These are phyloP conservation scores for Sphagnum contortum DNA, from an alignment of 225 moss, liverwort and hornwort species.

Conservation along the genomic window DNA sequence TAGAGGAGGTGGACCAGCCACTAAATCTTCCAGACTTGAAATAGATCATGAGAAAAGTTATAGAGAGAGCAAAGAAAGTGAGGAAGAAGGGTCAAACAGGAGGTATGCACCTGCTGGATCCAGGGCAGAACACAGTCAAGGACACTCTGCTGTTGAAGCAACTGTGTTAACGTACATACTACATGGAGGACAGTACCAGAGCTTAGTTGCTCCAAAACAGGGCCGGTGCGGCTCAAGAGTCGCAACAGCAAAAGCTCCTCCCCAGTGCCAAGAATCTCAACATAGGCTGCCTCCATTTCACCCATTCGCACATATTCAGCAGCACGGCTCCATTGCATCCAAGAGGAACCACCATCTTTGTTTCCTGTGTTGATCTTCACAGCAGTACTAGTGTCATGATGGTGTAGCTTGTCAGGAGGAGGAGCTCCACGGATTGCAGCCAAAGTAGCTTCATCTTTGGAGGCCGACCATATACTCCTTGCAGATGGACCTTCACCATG, in stretches of 20 bases:
- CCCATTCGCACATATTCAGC: constrained; percentile 63
- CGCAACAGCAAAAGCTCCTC: constrained; percentile 73
- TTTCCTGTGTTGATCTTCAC: constrained; percentile 8
- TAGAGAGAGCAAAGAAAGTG: background rate
- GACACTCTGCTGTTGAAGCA: constrained; percentile 74
- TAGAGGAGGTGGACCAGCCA: no score
- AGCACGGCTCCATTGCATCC: constrained; percentile 86
- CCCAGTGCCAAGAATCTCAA: constrained; percentile 62
- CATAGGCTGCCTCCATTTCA: constrained; percentile 54
- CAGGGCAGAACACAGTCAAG: constrained; percentile 74
- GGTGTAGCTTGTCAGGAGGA: constrained; percentile 11
- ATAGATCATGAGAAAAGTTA: no score
- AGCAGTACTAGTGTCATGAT: constrained; percentile 25
- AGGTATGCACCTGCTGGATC: constrained; percentile 60
- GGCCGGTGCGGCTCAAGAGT: constrained; percentile 74
- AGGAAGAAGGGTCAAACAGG: background rate
- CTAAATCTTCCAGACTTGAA: no score
- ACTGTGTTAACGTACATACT: constrained; percentile 38
- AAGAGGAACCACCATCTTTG: constrained; percentile 52
- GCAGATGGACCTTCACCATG: constrained; percentile 70
- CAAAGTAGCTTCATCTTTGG: constrained; percentile 70
- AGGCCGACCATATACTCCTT: constrained; percentile 71
- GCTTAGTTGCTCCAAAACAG: constrained; percentile 60
- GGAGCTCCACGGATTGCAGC: constrained; percentile 74
- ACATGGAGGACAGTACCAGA: constrained; percentile 43